Evolutionary conservation across 2,329 filamentous ascomycete genomes (phyloP).

Genomic region (Nemania sp.): DNA sequence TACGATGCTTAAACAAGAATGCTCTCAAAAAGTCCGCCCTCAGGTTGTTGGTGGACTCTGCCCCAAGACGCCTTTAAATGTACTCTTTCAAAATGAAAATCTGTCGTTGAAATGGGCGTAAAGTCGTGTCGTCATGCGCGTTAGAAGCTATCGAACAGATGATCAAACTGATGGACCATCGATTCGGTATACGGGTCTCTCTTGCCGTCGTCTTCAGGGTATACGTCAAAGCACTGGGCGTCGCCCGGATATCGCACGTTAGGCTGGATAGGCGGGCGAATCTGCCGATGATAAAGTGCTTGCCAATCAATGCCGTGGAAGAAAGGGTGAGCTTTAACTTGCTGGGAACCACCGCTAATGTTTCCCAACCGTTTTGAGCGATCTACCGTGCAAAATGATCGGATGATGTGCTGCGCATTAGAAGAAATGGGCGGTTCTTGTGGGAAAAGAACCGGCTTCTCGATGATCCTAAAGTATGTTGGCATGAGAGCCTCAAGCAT

Average conservation of each 20-base stretch:
- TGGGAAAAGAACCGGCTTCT: slow-evolving; percentile 76
- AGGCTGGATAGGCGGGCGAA: slow-evolving; percentile 74
- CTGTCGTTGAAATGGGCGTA: neutral
- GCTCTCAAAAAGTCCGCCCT: slow-evolving; percentile 5
- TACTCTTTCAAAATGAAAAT: no score
- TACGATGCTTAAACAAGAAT: no score
- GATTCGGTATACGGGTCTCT: slow-evolving; percentile 70
- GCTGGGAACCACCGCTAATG: slow-evolving; percentile 70
- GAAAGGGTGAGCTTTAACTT: slow-evolving; percentile 76
- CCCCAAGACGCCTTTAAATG: no score
- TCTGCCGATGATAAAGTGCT: slow-evolving; percentile 65
- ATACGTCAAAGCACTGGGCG: slow-evolving; percentile 79
- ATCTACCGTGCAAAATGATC: slow-evolving; percentile 76
- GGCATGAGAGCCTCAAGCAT: slow-evolving; percentile 6
- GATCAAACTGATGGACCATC: slow-evolving; percentile 69
- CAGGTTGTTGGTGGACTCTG: no score
- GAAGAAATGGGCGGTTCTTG: slow-evolving; percentile 65
- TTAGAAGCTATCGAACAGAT: slow-evolving; percentile 72
- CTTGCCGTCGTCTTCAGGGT: slow-evolving; percentile 73
- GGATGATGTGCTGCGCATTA: slow-evolving; percentile 74
- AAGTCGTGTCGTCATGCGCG: slow-evolving; percentile 15
- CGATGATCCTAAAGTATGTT: slow-evolving; percentile 65
- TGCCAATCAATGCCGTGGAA: slow-evolving; percentile 76
- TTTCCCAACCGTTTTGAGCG: slow-evolving; percentile 78
- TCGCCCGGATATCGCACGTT: slow-evolving; percentile 73